phyloP scores from a whole-genome alignment of 2,329 filamentous ascomycete genomes.

The Leptographium flavum region DNA sequence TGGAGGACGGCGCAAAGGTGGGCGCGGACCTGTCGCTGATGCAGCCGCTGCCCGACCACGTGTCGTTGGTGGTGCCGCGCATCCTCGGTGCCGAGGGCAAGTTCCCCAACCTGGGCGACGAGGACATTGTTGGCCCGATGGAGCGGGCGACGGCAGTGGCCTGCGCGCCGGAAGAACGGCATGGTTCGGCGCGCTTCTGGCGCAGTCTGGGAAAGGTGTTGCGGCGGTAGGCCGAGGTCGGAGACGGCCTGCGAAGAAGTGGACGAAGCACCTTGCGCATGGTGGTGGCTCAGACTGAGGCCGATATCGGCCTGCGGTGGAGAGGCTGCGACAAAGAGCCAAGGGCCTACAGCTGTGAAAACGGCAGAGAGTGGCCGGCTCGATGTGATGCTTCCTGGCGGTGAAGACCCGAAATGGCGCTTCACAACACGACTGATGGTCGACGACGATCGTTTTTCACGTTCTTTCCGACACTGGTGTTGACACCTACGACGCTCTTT shows the following conservation, averaged over 20 bases:
- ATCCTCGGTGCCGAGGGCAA: slow-evolving; percentile 66
- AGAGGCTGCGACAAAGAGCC: too few species aligned
- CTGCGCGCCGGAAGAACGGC: slow-evolving; percentile 21
- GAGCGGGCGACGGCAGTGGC: slow-evolving; percentile 32
- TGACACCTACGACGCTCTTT: background rate
- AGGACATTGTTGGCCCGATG: slow-evolving; percentile 92
- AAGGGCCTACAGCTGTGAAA: too few species aligned
- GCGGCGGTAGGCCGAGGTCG: slow-evolving; percentile 13
- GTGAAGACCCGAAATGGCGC: too few species aligned
- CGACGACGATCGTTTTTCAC: too few species aligned
- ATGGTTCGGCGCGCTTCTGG: slow-evolving; percentile 26
- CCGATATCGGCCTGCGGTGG: too few species aligned
- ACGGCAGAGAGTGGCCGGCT: too few species aligned
- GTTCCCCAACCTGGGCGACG: slow-evolving; percentile 76
- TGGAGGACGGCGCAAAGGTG: slow-evolving; percentile 24
- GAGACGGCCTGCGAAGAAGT: too few species aligned
- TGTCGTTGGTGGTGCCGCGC: slow-evolving; percentile 51
- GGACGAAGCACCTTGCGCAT: too few species aligned
- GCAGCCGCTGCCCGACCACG: slow-evolving; percentile 33
- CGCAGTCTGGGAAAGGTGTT: slow-evolving; percentile 32
- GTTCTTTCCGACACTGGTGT: background rate
- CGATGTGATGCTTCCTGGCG: too few species aligned
- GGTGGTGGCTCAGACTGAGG: too few species aligned
- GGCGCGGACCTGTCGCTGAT: slow-evolving; percentile 19
- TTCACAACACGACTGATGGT: too few species aligned